Conservation (phyloP, 2,329 filamentous ascomycete species). For the Cladosporium sp. region DNA sequence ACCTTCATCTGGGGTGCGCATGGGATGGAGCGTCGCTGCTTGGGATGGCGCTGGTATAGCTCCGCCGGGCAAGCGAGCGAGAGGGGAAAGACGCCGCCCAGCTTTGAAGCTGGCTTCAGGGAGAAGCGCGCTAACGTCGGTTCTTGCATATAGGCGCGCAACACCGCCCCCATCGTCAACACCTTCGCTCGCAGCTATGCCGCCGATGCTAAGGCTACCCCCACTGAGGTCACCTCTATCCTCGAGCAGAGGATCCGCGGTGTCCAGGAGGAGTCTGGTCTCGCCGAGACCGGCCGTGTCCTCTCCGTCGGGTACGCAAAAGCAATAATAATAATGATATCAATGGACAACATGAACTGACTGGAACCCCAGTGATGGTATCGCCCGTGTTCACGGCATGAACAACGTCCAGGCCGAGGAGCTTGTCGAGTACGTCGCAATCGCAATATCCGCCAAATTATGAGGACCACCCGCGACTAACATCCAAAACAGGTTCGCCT, state of each 20-base stretch:
- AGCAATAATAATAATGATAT: constrained; percentile 29
- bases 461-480: constrained; percentile 21
- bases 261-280: constrained; percentile 92
- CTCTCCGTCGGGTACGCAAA: constrained; percentile 86
- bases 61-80: neutral
- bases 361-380: constrained; percentile 81
- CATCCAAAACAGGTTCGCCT: constrained; percentile 74
- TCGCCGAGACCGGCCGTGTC: constrained; percentile 98
- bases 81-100: constrained; percentile 15
- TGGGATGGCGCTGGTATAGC: constrained; percentile 18
- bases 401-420: constrained; percentile 99
- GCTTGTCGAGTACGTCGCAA: constrained; percentile 87
- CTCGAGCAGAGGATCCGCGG: constrained; percentile 99
- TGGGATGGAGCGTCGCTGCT: constrained; percentile 19
- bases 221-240: constrained; percentile 98
- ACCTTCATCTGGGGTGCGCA: constrained; percentile 10
- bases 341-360: constrained; percentile 35
- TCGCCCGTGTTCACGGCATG: constrained; percentile 99
- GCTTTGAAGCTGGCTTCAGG: constrained; percentile 29
- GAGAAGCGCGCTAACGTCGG: constrained; percentile 50
- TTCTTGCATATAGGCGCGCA: constrained; percentile 68
- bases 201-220: constrained; percentile 87
- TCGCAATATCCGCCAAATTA: constrained; percentile 20
- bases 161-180: constrained; percentile 76
- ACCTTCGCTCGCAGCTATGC: constrained; percentile 78